Evolutionary conservation across 768 basidiomycete genomes (phyloP).

Genomic region (Dictyophora rubrovolvata): DNA sequence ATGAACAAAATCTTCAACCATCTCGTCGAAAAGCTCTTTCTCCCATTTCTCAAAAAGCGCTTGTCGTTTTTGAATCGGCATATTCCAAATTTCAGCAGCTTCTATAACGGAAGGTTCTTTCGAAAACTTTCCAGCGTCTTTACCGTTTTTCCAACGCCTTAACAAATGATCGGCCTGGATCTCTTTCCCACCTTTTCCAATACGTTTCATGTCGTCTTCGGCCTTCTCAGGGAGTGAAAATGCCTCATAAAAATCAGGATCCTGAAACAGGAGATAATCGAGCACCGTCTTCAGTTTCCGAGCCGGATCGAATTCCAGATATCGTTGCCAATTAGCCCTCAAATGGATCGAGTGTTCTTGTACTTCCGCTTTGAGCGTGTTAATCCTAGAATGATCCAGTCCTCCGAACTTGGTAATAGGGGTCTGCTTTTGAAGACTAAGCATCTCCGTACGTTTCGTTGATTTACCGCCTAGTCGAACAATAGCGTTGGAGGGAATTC

Average conservation of each 20-base stretch:
- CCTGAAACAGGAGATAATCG: slow-evolving; percentile 42
- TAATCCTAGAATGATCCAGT: slow-evolving; percentile 32
- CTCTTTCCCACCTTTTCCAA: slow-evolving; percentile 30
- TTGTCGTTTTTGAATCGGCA: slow-evolving; percentile 21
- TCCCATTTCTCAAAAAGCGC: slow-evolving; percentile 25
- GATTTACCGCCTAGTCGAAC: slow-evolving; percentile 53
- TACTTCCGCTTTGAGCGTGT: slow-evolving; percentile 24
- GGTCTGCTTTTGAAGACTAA: slow-evolving; percentile 35
- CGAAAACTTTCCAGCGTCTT: slow-evolving; percentile 34
- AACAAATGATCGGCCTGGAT: slow-evolving; percentile 34
- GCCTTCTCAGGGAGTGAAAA: slow-evolving; percentile 25
- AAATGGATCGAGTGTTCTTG: slow-evolving; percentile 15
- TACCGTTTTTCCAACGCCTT: slow-evolving; percentile 35
- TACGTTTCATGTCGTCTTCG: slow-evolving; percentile 33
- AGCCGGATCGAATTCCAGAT: slow-evolving; percentile 16
- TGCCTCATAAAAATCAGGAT: slow-evolving; percentile 27
- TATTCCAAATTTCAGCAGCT: slow-evolving; percentile 28
- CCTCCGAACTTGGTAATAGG: slow-evolving; percentile 18
- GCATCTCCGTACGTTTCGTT: slow-evolving; percentile 32
- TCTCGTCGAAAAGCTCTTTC: slow-evolving; percentile 24
- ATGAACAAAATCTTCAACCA: slow-evolving; percentile 25
- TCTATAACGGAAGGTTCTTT: slow-evolving; percentile 15
- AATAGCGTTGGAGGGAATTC: slow-evolving; percentile 38
- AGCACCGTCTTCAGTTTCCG: slow-evolving; percentile 25
- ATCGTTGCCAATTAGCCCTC: slow-evolving; percentile 20